Evolutionary conservation across 345 rosid genomes (phyloP).

Genomic region (Noccaea bulbosa): DNA sequence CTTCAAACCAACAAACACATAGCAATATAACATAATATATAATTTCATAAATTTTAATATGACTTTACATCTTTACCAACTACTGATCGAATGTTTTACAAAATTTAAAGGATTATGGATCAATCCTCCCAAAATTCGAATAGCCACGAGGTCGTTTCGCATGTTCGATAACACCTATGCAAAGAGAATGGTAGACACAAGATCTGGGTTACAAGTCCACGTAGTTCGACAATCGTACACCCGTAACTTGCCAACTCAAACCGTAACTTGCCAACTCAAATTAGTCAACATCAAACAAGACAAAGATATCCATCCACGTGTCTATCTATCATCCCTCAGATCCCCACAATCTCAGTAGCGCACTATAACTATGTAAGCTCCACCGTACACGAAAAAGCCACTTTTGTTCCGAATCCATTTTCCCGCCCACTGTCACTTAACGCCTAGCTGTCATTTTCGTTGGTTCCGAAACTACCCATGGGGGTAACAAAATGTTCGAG

Average conservation of each 20-base stretch:
- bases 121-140: not conserved
- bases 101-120: too few relatives aligned
- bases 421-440: slow-evolving; percentile 41
- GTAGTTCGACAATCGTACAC: slow-evolving; percentile 27
- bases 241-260: slow-evolving; percentile 26
- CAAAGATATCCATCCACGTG: slow-evolving; percentile 28
- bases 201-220: slow-evolving; percentile 41
- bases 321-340: slow-evolving; percentile 5
- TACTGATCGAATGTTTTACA: not conserved
- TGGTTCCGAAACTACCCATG: slow-evolving; percentile 36
- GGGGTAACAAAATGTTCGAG: not conserved
- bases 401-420: slow-evolving; percentile 18
- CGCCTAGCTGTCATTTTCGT: slow-evolving; percentile 44
- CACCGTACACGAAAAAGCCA: not conserved
- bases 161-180: slow-evolving; percentile 9
- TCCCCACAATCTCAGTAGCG: slow-evolving; percentile 6
- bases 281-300: slow-evolving; percentile 2
- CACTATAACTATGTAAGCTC: slow-evolving; percentile 19
- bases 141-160: not conserved
- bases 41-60: slow-evolving; percentile 9
- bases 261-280: slow-evolving; percentile 27
- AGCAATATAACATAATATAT: not conserved
- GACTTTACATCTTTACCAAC: slow-evolving; percentile 18
- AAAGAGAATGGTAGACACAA: slow-evolving; percentile 34
- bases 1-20: slow-evolving; percentile 25